phyloP scores from a whole-genome alignment of 495 filamentous ascomycete species.

The Cetradonia linearis region DNA sequence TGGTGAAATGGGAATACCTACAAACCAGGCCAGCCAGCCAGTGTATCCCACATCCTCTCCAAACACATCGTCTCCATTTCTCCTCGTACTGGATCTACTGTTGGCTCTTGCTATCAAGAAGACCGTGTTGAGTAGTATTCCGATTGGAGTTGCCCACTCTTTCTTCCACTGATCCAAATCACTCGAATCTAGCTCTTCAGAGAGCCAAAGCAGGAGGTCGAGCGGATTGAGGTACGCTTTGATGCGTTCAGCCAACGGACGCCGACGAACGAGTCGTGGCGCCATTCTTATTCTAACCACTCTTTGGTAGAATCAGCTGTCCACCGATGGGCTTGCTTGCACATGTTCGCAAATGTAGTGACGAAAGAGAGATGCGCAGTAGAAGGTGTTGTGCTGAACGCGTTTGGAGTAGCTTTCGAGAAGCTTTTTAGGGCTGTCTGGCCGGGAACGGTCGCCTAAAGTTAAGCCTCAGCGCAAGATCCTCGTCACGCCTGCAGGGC shows the following conservation, averaged over 20 bases:
- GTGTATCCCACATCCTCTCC: conserved; percentile 49
- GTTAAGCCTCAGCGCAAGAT: conserved; percentile 2
- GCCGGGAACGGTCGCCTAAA: conserved; percentile 3
- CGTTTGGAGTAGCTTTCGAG: background rate
- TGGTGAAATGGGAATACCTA: conserved; percentile 38
- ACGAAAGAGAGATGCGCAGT: background rate
- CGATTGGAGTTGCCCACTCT: conserved; percentile 61
- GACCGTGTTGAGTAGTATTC: conserved; percentile 60
- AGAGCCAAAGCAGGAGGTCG: conserved; percentile 81
- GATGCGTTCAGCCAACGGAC: conserved; percentile 66
- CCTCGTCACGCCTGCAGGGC: background rate
- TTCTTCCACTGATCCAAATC: conserved; percentile 78
- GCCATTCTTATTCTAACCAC: conserved; percentile 10
- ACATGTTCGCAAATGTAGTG: background rate
- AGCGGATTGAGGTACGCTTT: conserved; percentile 69
- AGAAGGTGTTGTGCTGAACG: background rate
- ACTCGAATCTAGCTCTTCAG: conserved; percentile 76
- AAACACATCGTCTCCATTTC: conserved; percentile 70
- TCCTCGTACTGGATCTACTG: conserved; percentile 35
- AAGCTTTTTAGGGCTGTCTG: background rate
- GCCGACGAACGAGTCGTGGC: conserved; percentile 72
- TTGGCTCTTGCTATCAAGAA: conserved; percentile 82
- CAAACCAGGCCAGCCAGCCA: conserved; percentile 66
- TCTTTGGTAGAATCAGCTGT: background rate
- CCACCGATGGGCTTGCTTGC: background rate